Base-by-base conservation (phyloP, 2,329 filamentous ascomycete species). In the Epichloe uncinata region DNA sequence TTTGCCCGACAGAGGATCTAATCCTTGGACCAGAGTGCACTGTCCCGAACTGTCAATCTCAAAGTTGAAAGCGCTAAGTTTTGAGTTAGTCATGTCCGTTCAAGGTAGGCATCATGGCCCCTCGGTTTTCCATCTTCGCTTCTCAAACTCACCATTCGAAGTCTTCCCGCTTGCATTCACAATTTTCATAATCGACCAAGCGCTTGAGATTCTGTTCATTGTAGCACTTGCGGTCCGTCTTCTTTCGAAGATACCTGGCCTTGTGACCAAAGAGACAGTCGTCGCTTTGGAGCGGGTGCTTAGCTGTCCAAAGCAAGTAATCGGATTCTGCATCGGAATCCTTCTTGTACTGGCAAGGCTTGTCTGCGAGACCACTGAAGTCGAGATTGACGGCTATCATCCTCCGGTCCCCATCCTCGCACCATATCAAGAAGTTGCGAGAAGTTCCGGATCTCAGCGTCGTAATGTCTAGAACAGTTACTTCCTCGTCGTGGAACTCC, bases 211-310 rank as follows among this genome's bases (percentile, higher is more conserved):
- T 78, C 63, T 78, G 77, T 47, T 84, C 82, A 60, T 95, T 96
- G 73, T 82, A 95, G 71, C 93, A 98, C 45, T 84, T 70, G 18
- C 75, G 73, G 15, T 82, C 80, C n/a, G 74, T 68, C 66, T 85
- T 90, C 77, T 97, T 98, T 63, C 93, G 87, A 60, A 95, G 79
- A 61, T 96, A 98, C 61, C 87, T 79, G 33, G 90, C 82, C 51
- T 87, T 78, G 63, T 97, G 94, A 1, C 93, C 93, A 61, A 98
- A 98, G 2, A 98, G 74, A 66, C 93, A 98, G 57, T 89, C 81
- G 55, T 88, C 74, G 8, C 85, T 70, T 56, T 85, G 78, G 53
- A 83, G 70, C 3, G 93, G 93, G 64, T 97, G 93, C 59, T 80
- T 81, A 3, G 93, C 91, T 45, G 79, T 80, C 91, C 91, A 98